Evolutionary conservation across 805 yeast species (phyloP).

Genomic region (Kuraishia borneana): DNA sequence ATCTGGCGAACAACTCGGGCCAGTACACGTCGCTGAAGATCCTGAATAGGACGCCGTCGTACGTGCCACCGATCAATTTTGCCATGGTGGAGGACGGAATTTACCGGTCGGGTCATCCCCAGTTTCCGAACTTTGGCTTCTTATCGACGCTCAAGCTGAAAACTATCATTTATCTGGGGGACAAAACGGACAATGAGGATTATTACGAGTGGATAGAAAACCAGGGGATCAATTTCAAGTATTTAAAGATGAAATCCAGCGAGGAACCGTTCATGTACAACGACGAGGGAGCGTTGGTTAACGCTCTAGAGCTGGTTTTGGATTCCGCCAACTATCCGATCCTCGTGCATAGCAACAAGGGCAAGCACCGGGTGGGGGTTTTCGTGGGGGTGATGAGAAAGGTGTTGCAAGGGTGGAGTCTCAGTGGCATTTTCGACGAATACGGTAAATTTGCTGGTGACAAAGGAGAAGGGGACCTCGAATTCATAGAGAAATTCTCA

Average conservation of each 20-base stretch:
- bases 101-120: slow-evolving; percentile 91
- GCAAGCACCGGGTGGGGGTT: slow-evolving; percentile 94
- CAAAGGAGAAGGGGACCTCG: slow-evolving; percentile 85
- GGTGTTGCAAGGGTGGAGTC: slow-evolving; percentile 83
- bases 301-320: slow-evolving; percentile 44
- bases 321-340: slow-evolving; percentile 74
- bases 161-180: slow-evolving; percentile 79
- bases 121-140: slow-evolving; percentile 75
- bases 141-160: slow-evolving; percentile 55
- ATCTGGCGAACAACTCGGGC: neutral
- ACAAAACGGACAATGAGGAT: slow-evolving; percentile 52
- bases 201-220: slow-evolving; percentile 58
- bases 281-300: slow-evolving; percentile 44
- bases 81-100: slow-evolving; percentile 80
- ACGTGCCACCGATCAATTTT: slow-evolving; percentile 88
- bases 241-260: slow-evolving; percentile 59
- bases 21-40: slow-evolving; percentile 19
- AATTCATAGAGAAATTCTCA: slow-evolving; percentile 77
- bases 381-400: slow-evolving; percentile 86
- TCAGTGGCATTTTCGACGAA: slow-evolving; percentile 89
- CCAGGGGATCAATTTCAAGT: slow-evolving; percentile 42
- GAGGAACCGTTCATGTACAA: slow-evolving; percentile 56
- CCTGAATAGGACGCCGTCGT: slow-evolving; percentile 19
- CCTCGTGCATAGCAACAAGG: slow-evolving; percentile 86
- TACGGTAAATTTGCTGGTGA: slow-evolving; percentile 89